Evolutionary conservation across 306 rosid genomes (phyloP).

Genomic region (Quercus rubra): DNA sequence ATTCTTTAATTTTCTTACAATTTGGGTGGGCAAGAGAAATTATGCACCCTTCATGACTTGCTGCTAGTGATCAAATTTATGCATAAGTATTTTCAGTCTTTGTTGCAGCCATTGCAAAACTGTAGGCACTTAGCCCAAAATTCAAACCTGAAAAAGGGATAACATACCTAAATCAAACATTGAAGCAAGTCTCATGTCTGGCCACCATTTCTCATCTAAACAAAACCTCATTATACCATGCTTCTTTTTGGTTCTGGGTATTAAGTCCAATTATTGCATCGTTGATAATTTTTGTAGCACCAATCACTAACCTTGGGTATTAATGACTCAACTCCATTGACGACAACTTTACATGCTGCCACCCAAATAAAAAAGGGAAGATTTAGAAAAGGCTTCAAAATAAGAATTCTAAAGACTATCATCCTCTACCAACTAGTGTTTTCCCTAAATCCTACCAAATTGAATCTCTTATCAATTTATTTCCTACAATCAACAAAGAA

Average conservation of each 20-base stretch:
- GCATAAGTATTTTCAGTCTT: not conserved
- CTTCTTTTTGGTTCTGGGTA: not conserved
- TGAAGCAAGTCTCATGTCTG: not conserved
- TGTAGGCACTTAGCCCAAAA: not conserved
- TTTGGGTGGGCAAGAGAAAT: not conserved
- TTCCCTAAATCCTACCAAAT: not conserved
- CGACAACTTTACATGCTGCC: not conserved
- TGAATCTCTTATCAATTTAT: not conserved
- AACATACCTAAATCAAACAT: not conserved
- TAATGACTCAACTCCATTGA: not conserved
- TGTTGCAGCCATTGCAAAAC: not conserved
- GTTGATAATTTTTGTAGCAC: not conserved
- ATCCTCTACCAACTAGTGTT: not conserved
- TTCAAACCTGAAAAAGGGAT: not conserved
- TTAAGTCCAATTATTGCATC: not conserved
- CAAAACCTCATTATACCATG: not conserved
- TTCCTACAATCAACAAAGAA: not conserved
- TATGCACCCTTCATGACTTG: not conserved
- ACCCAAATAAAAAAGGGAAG: not conserved
- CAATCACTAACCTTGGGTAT: not conserved
- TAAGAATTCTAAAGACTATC: not conserved
- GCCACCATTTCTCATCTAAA: not conserved
- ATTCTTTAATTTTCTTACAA: not conserved
- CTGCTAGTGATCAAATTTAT: too few species aligned
- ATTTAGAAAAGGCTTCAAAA: not conserved